phyloP scores from a whole-genome alignment of 2,329 filamentous ascomycete genomes.

The Fusarium pseudocircinatum region DNA sequence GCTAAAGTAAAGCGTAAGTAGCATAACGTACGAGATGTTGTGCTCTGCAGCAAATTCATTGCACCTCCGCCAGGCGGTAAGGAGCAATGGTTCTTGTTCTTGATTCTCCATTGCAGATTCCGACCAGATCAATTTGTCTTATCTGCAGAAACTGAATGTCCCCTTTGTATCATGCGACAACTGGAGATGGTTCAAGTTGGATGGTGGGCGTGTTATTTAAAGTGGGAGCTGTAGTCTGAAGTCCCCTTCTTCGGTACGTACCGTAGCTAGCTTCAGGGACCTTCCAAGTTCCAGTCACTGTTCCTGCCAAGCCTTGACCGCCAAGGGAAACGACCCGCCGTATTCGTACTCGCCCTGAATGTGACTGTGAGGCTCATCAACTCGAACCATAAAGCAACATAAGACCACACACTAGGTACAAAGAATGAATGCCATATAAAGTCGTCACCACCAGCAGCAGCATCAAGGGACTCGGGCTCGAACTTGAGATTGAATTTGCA shows the following conservation, averaged over 20 bases:
- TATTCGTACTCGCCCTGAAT: conserved; percentile 39
- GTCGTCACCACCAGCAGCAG: neutral
- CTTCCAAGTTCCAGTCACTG: neutral
- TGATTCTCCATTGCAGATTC: conserved; percentile 29
- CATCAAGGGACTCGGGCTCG: neutral
- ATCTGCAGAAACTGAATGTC: neutral
- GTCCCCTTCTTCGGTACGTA: conserved; percentile 10
- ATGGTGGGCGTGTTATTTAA: conserved; percentile 13
- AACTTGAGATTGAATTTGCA: conserved; percentile 9
- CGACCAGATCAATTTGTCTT: neutral
- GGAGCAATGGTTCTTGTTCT: conserved; percentile 32
- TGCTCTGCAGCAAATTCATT: conserved; percentile 35
- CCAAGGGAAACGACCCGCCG: conserved; percentile 4
- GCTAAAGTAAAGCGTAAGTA: neutral
- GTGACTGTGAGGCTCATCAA: neutral
- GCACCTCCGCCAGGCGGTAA: conserved; percentile 32
- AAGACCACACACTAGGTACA: neutral
- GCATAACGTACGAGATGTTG: conserved; percentile 41
- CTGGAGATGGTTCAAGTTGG: conserved; percentile 4
- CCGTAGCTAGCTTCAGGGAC: neutral
- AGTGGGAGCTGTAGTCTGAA: conserved; percentile 18
- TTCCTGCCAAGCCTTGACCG: conserved; percentile 36
- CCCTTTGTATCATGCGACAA: conserved; percentile 32
- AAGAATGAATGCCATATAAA: neutral
- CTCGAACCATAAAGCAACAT: neutral